Base-by-base conservation (phyloP, 2,329 filamentous ascomycete species). In the Stylonectria norvegica region DNA sequence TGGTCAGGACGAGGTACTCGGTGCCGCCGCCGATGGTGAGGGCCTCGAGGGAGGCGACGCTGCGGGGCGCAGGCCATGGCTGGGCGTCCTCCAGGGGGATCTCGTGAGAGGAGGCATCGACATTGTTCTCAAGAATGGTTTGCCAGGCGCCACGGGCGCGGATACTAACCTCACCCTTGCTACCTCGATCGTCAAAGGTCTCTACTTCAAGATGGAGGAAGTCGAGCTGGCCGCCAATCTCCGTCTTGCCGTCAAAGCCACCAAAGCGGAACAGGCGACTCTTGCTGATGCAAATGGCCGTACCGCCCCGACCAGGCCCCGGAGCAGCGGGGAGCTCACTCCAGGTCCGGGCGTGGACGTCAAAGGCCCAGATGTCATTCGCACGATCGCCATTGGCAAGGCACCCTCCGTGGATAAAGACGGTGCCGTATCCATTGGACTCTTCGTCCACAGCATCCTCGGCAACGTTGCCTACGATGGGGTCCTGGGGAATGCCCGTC, bases 331-430 rank as follows among this genome's bases (percentile, higher is more conserved):
- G 73, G 11, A 87, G 71, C 55, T 83, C 72, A 27, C 72, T 79
- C 89, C 89, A 95, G 2, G 72, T 69, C 38, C 72, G 69, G 6
- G 71, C 72, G 34, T 68, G 69, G 17, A 91, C 64, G 56, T 85
- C 80, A 58, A 94, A 94, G 0, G 79, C 78, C 89, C 89, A 95
- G 5, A 90, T 64, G 58, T 95, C 89, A 9, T 71, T 68, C 27
- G 70, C 69, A 3, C 86, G 69, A 3, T 80, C 70, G 9, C 80
- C 84, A 19, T 67, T 73, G 5, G 76, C 73, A 0, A 86, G 73
- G 55, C 82, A 86, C 4, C 89, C 88, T 4, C 85, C 87, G 60
- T 94, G 88, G 20, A 95, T 61, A 58, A 86, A 83, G 32, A 95
- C 69, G 0, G 79, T 86, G 15, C 83, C 80, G 40, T 78, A 76